Base-by-base conservation (phyloP, 108 stramenopile genomes). In the Cyclotella atomus region DNA sequence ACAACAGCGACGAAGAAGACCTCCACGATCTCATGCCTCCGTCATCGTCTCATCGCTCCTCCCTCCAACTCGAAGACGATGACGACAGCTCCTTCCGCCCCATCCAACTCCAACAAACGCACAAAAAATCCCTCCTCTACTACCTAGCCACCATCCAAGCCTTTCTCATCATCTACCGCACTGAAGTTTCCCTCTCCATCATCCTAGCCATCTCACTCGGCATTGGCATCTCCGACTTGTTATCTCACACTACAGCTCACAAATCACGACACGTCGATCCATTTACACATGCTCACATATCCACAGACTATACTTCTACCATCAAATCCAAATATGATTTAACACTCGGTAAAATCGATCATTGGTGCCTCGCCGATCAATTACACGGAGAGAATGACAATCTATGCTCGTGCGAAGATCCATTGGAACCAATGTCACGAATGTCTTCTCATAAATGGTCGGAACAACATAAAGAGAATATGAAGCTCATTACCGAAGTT, bases 281-380 rank as follows among this genome's bases (percentile, higher is more conserved):
- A 45, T 79, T 79, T 44, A 25, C 59, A 32, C 25, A 54, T 30
- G 78, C 78, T 15, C 49, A 72, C n/a, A 71, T 79, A 30, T 21
- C 46, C 30, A 71, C 85, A 45, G 85, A 91, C 64, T 91, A 85
- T 59, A 34, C 77, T n/a, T n/a, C n/a, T 43, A 36, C 47, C 45
- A 68, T 90, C 33, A 54, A 70, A 19, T 59, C 61, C 59, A 61
- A 82, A 44, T 88, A 87, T 52, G 81, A 87, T 59, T 69, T 91
- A 1, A 82, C 85, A 33, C 71, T 82, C n/a, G 63, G 79, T 27
- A 65, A 81, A 23, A 84, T 91, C 59, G 84, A 86, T 80, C 87
- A 91, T 34, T 91, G 90, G 90, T 91, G 84, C 60, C 67, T 88
- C 1, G 68, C 57, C 43, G 88, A 87, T 15, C 7, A n/a, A 19